A percentile compares a stretch with the other conserved stretches of the same genome.
Evolutionary conservation across 2,329 filamentous ascomycete genomes (phyloP).

Genomic region (Cytospora chrysosperma): DNA sequence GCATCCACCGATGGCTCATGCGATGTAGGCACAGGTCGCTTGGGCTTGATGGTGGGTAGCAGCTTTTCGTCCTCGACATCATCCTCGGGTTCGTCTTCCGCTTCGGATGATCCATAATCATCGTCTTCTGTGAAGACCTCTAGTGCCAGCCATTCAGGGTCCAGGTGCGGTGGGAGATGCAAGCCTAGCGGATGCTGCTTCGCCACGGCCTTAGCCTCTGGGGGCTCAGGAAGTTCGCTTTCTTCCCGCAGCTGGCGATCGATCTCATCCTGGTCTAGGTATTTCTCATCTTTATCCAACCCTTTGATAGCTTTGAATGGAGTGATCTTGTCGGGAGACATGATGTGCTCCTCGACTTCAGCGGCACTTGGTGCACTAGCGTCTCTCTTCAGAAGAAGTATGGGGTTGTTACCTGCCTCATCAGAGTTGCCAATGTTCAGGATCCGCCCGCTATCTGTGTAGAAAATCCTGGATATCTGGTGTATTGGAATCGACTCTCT

Average conservation of each 20-base stretch:
- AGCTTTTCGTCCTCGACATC: slow-evolving; percentile 29
- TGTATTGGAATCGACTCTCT: slow-evolving; percentile 53
- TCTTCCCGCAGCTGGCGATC: slow-evolving; percentile 46
- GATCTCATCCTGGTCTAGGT: slow-evolving; percentile 44
- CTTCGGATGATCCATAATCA: slow-evolving; percentile 46
- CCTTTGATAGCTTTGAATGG: background rate
- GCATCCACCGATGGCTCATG: slow-evolving; percentile 35
- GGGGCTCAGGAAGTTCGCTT: slow-evolving; percentile 27
- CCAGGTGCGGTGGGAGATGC: slow-evolving; percentile 70
- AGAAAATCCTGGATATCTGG: slow-evolving; percentile 84
- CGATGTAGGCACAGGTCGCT: slow-evolving; percentile 3
- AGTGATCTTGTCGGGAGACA: background rate
- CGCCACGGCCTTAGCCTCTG: background rate
- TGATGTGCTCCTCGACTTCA: slow-evolving; percentile 32
- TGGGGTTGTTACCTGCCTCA: slow-evolving; percentile 62
- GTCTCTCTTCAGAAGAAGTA: slow-evolving; percentile 74
- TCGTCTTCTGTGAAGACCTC: slow-evolving; percentile 74
- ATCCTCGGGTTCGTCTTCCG: slow-evolving; percentile 34
- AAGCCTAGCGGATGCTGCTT: slow-evolving; percentile 38
- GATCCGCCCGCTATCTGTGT: slow-evolving; percentile 86
- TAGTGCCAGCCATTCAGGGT: slow-evolving; percentile 88
- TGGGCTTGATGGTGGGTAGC: slow-evolving; percentile 9
- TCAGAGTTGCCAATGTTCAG: slow-evolving; percentile 66
- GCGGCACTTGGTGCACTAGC: slow-evolving; percentile 59
- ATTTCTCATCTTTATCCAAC: slow-evolving; percentile 24